Evolutionary conservation across 2,329 filamentous ascomycete genomes (phyloP).

Genomic region (Colletotrichum orchidophilum): DNA sequence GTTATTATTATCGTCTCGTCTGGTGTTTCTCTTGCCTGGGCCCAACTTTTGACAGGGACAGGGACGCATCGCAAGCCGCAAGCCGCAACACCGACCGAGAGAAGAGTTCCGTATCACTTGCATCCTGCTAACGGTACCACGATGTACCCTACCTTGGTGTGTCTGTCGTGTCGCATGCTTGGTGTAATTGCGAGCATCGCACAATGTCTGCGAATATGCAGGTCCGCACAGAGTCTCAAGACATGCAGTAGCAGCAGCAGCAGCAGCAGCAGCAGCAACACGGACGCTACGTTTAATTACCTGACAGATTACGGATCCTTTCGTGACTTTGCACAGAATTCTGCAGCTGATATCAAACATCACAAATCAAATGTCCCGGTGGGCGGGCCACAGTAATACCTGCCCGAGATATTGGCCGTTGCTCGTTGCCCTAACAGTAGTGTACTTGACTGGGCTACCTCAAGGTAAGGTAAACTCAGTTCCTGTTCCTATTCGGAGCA

Average conservation of each 20-base stretch:
- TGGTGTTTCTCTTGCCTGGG: constrained; percentile 15
- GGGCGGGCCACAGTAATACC: background rate
- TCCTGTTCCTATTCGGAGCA: background rate
- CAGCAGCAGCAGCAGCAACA: background rate
- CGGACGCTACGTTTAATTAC: background rate
- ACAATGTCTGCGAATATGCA: background rate
- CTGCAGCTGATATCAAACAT: background rate
- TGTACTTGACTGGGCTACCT: background rate
- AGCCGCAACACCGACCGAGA: background rate
- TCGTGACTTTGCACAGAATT: background rate
- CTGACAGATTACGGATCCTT: background rate
- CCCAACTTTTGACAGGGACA: constrained; percentile 1
- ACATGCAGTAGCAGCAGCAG: background rate
- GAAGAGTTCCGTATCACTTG: background rate
- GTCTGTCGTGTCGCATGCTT: background rate
- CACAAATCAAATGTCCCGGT: background rate
- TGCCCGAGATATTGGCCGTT: background rate
- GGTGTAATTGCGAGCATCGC: too few relatives aligned
- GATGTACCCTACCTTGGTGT: background rate
- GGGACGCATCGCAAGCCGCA: too few relatives aligned
- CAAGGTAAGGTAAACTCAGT: too few relatives aligned
- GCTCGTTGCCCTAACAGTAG: too few relatives aligned
- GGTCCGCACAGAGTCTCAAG: background rate
- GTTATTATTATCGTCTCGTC: constrained; percentile 21
- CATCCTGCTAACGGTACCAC: background rate